Evolutionary conservation across 1,284 basidiomycete genomes (phyloP).

Genomic region (Cryptococcus sp.): DNA sequence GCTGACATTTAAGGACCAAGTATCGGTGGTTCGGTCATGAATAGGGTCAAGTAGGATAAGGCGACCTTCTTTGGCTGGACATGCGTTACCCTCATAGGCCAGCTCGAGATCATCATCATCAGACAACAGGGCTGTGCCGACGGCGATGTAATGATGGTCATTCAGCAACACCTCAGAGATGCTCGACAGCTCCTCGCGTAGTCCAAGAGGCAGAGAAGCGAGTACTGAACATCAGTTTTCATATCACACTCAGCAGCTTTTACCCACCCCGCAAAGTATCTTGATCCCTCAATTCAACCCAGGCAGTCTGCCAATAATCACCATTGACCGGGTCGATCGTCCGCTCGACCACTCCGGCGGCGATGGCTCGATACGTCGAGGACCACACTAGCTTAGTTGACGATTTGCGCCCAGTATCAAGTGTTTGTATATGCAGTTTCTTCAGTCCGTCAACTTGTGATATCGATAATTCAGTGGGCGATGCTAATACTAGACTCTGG

Average conservation of each 20-base stretch:
- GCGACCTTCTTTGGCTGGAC: slow-evolving; percentile 35
- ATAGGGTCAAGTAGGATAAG: slow-evolving; percentile 30
- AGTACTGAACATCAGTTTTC: too few relatives aligned
- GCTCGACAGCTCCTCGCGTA: slow-evolving; percentile 30
- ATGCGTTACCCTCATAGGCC: slow-evolving; percentile 10
- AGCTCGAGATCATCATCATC: slow-evolving; percentile 8
- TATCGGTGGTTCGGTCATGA: slow-evolving; percentile 3
- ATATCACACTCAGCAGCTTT: background rate
- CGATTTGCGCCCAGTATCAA: slow-evolving; percentile 63
- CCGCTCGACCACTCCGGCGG: slow-evolving; percentile 57
- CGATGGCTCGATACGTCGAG: slow-evolving; percentile 57
- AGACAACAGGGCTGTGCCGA: slow-evolving; percentile 40
- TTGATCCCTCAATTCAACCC: slow-evolving; percentile 65
- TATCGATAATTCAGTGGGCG: slow-evolving; percentile 57
- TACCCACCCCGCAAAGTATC: slow-evolving; percentile 62
- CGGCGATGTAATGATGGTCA: slow-evolving; percentile 33
- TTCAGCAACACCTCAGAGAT: slow-evolving; percentile 25
- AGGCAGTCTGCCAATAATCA: slow-evolving; percentile 53
- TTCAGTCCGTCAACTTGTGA: slow-evolving; percentile 65
- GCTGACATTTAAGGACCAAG: slow-evolving; percentile 21
- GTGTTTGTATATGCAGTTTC: slow-evolving; percentile 74
- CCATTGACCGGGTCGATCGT: slow-evolving; percentile 58
- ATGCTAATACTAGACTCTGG: slow-evolving; percentile 58
- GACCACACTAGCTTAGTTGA: slow-evolving; percentile 63
- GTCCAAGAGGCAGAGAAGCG: slow-evolving; percentile 18